A percentile compares a stretch with the other conserved stretches of the same genome.
Conservation (phyloP, 2,329 filamentous ascomycete genomes). For the Fusarium nematophilum region DNA sequence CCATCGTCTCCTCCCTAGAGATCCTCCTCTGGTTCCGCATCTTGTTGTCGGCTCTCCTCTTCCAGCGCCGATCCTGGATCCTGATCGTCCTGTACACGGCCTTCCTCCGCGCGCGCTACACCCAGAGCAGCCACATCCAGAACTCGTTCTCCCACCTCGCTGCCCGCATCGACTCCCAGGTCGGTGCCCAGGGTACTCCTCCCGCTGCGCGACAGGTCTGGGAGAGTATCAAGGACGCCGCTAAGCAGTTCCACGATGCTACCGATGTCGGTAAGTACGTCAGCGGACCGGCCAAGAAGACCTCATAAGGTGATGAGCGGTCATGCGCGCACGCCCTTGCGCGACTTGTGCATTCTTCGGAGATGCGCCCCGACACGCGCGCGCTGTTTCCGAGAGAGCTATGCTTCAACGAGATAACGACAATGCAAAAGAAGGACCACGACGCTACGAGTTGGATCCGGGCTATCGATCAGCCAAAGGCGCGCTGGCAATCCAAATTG, state of each 20-base stretch:
- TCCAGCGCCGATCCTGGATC: conserved; percentile 92
- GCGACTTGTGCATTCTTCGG: conserved; percentile 6
- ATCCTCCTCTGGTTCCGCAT: conserved; percentile 88
- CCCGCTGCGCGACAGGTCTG: conserved; percentile 83
- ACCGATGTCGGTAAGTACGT: conserved; percentile 84
- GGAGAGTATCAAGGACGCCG: conserved; percentile 79
- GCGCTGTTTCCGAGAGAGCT: not conserved
- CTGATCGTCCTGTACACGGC: conserved; percentile 86
- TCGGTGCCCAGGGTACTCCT: conserved; percentile 88
- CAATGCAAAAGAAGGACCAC: conserved; percentile 28
- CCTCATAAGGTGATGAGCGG: conserved; percentile 52
- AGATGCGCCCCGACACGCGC: conserved; percentile 9
- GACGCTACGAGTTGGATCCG: conserved; percentile 33
- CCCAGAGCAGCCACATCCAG: conserved; percentile 95
- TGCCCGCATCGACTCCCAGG: conserved; percentile 81
- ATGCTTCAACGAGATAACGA: conserved; percentile 29
- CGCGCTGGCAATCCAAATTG: conserved; percentile 22
- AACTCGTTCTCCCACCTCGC: conserved; percentile 78
- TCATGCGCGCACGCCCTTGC: not conserved
- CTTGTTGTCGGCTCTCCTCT: conserved; percentile 82
- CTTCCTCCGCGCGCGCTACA: conserved; percentile 90
- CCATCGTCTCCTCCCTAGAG: conserved; percentile 88
- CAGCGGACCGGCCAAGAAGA: conserved; percentile 64
- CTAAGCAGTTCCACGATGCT: conserved; percentile 79
- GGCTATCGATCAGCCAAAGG: conserved; percentile 26